Base-by-base conservation (phyloP, 73 alveolate genomes). In the Breviolum minutum region DNA sequence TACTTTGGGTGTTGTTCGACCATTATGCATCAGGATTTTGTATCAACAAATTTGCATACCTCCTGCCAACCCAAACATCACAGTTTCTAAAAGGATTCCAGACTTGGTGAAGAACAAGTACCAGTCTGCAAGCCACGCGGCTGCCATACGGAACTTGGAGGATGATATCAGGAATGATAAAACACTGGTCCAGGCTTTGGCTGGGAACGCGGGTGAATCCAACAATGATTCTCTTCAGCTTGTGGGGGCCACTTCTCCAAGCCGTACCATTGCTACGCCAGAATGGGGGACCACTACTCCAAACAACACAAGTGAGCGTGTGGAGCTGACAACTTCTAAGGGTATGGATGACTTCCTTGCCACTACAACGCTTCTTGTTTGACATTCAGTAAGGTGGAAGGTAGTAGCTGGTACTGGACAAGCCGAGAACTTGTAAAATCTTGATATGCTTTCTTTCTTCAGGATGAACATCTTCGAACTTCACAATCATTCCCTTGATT, bases 71-170 rank as follows among this genome's bases (percentile, higher is more conserved):
- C 81, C 81, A 71, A 71, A 17, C 19, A n/a, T 14, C 10, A 17
- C 60, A 24, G 11, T 22, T 22, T 76, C 85, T 14, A 2, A 10
- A 14, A 80, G 89, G 89, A 80, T 80, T 13, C 89, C 89, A 11
- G 89, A 80, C 89, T 8, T 80, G 40, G 68, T 80, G 32, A 80
- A 80, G 89, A 80, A 80, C 89, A 80, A 80, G 89, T 80, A 40
- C 89, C 27, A 6, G 32, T n/a, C 89, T 27, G 0, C 63, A 40
- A 68, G 6, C 70, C 89, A 80, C 7, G 89, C 70, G 6, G 68
- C 70, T 11, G 19, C 12, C 8, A n/a, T 80, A 16, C 12, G 14
- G 14, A 7, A 11, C 32, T 32, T 80, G 40, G 89, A 80, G 30
- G 89, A 40, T 24, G 19, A 40, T 4, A 30, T 80, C 30, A 29